A percentile compares a stretch with the other conserved stretches of the same genome.
Evolutionary conservation across 352 stramenopile genomes (phyloP).

Genomic region (Globisporangium paddicum): DNA sequence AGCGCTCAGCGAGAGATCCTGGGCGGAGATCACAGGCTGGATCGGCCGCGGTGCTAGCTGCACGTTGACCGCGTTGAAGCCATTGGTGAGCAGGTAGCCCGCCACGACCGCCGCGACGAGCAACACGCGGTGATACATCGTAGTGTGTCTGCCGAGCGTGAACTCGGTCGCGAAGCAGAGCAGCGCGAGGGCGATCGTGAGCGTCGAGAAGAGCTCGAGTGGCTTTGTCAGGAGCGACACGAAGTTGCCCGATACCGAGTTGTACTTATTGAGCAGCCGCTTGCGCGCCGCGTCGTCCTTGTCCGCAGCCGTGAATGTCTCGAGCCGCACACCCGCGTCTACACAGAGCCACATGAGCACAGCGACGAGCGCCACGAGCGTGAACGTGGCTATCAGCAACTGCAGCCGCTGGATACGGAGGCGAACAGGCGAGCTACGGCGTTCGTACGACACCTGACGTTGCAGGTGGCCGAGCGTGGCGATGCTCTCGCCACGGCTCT

Average conservation of each 20-base stretch:
- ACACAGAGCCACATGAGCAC: background rate
- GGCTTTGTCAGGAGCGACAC: slow-evolving; percentile 15
- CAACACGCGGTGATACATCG: background rate
- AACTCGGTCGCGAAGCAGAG: slow-evolving; percentile 8
- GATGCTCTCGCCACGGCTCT: background rate
- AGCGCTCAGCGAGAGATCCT: background rate
- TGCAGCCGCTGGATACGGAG: background rate
- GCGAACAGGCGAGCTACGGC: background rate
- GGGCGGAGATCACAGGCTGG: background rate
- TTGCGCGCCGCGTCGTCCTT: slow-evolving; percentile 11
- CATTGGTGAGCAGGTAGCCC: slow-evolving; percentile 16
- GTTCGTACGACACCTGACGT: background rate
- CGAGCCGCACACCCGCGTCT: slow-evolving; percentile 8
- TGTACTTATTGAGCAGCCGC: slow-evolving; percentile 21
- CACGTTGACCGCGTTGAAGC: slow-evolving; percentile 26
- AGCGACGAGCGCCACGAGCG: background rate
- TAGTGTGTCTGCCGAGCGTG: background rate
- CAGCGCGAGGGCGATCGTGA: slow-evolving; percentile 13
- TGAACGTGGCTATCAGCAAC: background rate
- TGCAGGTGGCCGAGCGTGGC: background rate
- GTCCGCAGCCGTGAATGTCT: slow-evolving; percentile 6
- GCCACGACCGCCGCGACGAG: slow-evolving; percentile 8
- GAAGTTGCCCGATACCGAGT: slow-evolving; percentile 18
- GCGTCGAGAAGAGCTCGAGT: slow-evolving; percentile 13
- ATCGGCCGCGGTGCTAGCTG: slow-evolving; percentile 7